Conservation (phyloP, 2,329 filamentous ascomycete species). For the Fusarium sp. region DNA sequence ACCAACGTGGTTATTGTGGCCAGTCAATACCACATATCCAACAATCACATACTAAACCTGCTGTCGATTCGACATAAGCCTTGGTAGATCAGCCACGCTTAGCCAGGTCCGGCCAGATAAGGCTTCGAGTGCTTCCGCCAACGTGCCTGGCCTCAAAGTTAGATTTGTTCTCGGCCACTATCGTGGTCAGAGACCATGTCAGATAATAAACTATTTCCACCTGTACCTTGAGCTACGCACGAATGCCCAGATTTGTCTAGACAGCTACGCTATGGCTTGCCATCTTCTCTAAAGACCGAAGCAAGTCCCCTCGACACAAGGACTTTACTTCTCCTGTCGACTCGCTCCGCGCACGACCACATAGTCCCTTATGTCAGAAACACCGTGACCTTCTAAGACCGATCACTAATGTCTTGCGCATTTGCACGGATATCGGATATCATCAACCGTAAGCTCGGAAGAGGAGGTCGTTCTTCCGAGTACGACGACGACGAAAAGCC, state of each 20-base stretch:
- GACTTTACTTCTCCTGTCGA: background rate
- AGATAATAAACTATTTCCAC: background rate
- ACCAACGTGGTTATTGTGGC: background rate
- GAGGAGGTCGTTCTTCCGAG: constrained; percentile 28
- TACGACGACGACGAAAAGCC: constrained; percentile 29
- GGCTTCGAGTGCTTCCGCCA: background rate
- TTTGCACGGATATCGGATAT: constrained; percentile 38
- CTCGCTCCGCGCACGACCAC: background rate
- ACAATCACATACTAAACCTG: background rate
- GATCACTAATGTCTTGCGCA: constrained; percentile 34
- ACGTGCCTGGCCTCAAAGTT: constrained; percentile 1
- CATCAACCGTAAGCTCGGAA: constrained; percentile 37
- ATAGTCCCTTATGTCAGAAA: constrained; percentile 9
- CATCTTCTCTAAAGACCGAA: constrained; percentile 14
- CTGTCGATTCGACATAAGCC: background rate
- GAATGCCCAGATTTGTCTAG: background rate
- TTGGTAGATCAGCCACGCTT: constrained; percentile 5
- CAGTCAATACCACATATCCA: background rate
- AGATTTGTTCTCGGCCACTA: background rate
- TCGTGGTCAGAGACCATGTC: background rate
- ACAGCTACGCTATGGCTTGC: constrained; percentile 15
- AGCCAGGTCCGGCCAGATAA: constrained; percentile 20
- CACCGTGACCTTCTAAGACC: background rate
- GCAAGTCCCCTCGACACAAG: background rate
- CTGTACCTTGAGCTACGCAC: background rate